Base-by-base conservation (phyloP, 768 basidiomycete genomes). In the Naganishia vaughanmartiniae region DNA sequence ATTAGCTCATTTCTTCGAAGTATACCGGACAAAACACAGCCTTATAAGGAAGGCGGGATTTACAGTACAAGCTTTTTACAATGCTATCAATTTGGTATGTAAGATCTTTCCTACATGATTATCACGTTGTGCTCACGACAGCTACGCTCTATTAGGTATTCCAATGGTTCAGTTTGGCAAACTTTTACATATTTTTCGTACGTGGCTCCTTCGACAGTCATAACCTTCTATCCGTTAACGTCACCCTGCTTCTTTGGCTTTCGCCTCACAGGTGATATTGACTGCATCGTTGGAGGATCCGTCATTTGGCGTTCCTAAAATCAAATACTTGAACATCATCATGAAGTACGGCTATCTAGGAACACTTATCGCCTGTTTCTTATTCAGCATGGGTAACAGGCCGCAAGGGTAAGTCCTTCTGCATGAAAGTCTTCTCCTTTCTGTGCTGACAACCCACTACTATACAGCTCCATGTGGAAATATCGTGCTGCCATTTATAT, bases 311-410 rank as follows among this genome's bases (percentile, higher is more conserved):
- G 82, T 93, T 58, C 77, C 83, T 0, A 84, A 86, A 15, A 89
- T 94, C 75, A 84, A 83, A 73, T 88, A 88, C 71, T 86, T 92
- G 74, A 94, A 94, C 76, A 86, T 86, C 21, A 77, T 92, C 53
- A 83, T 87, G 48, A 91, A 93, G 83, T 95, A 91, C 78, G 81
- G 89, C 39, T 89, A 96, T 85, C 88, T 89, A 4, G 90, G 90
- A 4, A 85, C 91, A 51, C 85, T 98, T 33, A 85, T 93, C n/a
- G 89, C 90, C 10, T 90, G 89, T 74, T 96, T 97, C 85, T 83
- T 96, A 0, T 90, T 96, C 79, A 90, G 92, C 0, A 95, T 97
- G 93, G 94, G 94, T 21, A 96, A 96, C 81, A 89, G 90, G 78
- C 93, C 93, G 4, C 85, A 87, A 82, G 88, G 90, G 91, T 93